Evolutionary conservation across 139 green algal species (phyloP).

Genomic region (Coccomyxa sp.): DNA sequence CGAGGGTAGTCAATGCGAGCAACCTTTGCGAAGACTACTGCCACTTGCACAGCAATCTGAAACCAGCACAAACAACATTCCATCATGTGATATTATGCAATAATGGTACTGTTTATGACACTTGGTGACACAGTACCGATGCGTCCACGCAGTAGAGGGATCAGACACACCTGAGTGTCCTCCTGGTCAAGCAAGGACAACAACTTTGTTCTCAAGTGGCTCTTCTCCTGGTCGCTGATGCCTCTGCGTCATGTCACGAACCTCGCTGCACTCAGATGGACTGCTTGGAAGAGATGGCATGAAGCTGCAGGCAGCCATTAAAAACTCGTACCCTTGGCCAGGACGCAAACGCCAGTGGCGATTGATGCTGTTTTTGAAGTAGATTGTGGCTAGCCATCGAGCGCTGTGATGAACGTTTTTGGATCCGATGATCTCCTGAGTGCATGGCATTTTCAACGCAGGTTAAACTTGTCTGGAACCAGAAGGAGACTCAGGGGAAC

Average conservation of each 20-base stretch:
- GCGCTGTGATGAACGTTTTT: conserved; percentile 62
- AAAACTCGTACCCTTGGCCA: background rate
- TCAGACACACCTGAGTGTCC: conserved; percentile 66
- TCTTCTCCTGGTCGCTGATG: conserved; percentile 74
- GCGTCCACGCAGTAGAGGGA: no score
- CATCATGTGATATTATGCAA: background rate
- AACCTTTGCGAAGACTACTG: conserved; percentile 82
- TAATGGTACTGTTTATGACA: background rate
- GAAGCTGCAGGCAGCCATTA: background rate
- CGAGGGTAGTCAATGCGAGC: conserved; percentile 81
- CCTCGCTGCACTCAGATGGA: background rate
- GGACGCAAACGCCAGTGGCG: conserved; percentile 57
- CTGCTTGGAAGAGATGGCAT: background rate
- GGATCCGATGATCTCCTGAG: conserved; percentile 74
- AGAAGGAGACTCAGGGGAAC: background rate
- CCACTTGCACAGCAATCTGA: conserved; percentile 82
- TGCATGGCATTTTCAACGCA: background rate
- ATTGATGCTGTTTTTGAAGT: conserved; percentile 89
- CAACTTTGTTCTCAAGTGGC: conserved; percentile 63
- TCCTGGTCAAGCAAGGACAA: conserved; percentile 67
- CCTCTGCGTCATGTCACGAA: conserved; percentile 32
- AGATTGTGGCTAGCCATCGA: conserved; percentile 80
- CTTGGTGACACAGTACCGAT: background rate
- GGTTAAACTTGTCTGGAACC: background rate
- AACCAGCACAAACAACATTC: background rate